Evolutionary conservation across 306 rosid genomes (phyloP).

Genomic region (Cucumis hystrix): DNA sequence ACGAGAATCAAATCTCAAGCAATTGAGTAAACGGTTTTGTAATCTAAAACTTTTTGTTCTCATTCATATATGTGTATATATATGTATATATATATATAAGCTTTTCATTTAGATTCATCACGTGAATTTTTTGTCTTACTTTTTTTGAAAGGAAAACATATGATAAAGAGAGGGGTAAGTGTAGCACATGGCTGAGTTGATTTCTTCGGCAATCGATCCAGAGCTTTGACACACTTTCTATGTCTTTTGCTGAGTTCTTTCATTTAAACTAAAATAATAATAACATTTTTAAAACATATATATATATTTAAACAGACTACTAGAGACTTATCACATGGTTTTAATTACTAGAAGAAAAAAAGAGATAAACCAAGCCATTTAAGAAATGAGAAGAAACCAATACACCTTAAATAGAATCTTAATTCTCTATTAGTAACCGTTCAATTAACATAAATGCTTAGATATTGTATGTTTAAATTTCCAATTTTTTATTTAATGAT

Average conservation of each 20-base stretch:
- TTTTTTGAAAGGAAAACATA: not conserved
- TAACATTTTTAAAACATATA: no score
- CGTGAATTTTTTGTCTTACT: not conserved
- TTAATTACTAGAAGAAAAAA: not conserved
- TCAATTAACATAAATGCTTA: not conserved
- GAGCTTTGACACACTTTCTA: not conserved
- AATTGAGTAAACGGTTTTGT: no score
- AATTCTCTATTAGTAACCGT: not conserved
- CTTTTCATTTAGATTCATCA: no score
- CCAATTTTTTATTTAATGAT: not conserved
- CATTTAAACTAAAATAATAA: no score
- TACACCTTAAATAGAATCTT: not conserved
- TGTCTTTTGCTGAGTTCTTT: not conserved
- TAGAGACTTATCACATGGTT: not conserved
- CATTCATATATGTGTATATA: not conserved
- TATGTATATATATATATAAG: no score
- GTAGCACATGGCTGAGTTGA: not conserved
- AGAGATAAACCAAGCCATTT: not conserved
- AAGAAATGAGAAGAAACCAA: not conserved
- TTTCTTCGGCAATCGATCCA: not conserved
- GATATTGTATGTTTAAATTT: not conserved
- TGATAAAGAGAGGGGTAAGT: not conserved
- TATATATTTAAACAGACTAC: no score
- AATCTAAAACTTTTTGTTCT: not conserved
- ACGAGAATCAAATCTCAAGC: no score